A percentile compares a stretch with the other conserved stretches of the same genome.
These are phyloP conservation scores for Lipomyces lipofer DNA, from an alignment of 805 yeast genomes.

Conservation along the genomic window DNA sequence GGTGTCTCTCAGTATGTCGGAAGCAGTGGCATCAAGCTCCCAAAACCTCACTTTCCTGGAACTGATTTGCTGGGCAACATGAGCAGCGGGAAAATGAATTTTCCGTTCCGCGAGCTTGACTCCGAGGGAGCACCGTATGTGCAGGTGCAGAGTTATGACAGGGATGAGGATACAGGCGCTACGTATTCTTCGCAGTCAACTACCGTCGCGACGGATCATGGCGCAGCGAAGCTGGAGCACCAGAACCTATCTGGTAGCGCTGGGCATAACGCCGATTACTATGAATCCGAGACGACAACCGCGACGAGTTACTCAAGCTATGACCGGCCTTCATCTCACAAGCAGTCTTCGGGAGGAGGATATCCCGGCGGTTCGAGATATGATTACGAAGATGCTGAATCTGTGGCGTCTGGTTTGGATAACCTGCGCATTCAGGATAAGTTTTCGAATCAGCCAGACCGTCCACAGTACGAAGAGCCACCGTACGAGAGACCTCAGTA, in stretches of 20 bases:
- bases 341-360: not conserved
- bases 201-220: not conserved
- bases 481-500: not conserved
- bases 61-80: not conserved
- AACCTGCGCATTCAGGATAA: not conserved
- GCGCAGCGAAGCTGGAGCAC: not conserved
- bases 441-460: not conserved
- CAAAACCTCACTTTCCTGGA: not conserved
- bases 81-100: not conserved
- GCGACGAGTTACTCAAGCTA: no score
- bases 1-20: slow-evolving; percentile 8
- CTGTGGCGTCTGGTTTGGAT: not conserved
- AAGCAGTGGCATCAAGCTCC: not conserved
- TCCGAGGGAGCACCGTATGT: not conserved
- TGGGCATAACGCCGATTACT: not conserved
- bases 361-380: not conserved
- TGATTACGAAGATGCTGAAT: not conserved
- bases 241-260: not conserved
- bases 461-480: not conserved
- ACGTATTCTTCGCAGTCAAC: not conserved
- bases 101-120: slow-evolving; percentile 2
- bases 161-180: not conserved
- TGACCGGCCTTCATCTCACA: not conserved
- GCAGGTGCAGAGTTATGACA: not conserved
- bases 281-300: not conserved